Conservation (phyloP, 148 eudicot species). For the Rhododendron williamsianum region DNA sequence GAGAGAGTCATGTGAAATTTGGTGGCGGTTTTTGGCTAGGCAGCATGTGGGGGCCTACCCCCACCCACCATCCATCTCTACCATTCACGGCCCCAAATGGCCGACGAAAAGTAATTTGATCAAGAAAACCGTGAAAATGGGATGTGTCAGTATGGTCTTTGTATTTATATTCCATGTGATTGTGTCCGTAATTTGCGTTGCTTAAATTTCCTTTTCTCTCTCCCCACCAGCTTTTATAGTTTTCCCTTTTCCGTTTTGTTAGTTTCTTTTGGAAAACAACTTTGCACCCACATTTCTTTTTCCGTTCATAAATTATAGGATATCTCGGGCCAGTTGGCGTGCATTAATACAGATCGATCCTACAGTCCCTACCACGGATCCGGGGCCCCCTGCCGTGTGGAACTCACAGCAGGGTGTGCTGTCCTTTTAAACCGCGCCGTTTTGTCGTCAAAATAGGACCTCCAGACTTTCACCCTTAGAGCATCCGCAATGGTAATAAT, state of each 20-base stretch:
- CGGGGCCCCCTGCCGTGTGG: too few species aligned
- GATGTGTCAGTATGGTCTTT: not conserved
- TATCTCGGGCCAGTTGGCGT: too few species aligned
- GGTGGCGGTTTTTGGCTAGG: not conserved
- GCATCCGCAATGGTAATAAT: too few species aligned
- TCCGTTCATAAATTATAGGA: too few species aligned
- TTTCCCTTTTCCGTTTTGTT: not conserved
- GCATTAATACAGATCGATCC: too few species aligned
- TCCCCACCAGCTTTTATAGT: not conserved
- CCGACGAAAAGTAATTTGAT: not conserved
- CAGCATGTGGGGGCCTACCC: not conserved
- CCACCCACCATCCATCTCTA: not conserved
- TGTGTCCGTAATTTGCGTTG: slow-evolving; percentile 1
- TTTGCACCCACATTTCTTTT: not conserved
- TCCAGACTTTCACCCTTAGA: too few species aligned
- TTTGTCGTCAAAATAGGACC: too few species aligned
- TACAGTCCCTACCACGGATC: too few species aligned
- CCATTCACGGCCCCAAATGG: not conserved
- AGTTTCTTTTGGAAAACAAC: not conserved
- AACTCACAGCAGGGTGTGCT: too few species aligned
- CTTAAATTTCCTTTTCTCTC: not conserved
- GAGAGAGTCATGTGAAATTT: not conserved
- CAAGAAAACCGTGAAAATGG: slow-evolving; percentile 1
- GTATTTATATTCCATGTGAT: not conserved
- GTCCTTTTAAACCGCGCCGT: too few species aligned